These are phyloP conservation scores for Viola pubescens DNA, from an alignment of 441 rosid genomes.

Conservation along the genomic window DNA sequence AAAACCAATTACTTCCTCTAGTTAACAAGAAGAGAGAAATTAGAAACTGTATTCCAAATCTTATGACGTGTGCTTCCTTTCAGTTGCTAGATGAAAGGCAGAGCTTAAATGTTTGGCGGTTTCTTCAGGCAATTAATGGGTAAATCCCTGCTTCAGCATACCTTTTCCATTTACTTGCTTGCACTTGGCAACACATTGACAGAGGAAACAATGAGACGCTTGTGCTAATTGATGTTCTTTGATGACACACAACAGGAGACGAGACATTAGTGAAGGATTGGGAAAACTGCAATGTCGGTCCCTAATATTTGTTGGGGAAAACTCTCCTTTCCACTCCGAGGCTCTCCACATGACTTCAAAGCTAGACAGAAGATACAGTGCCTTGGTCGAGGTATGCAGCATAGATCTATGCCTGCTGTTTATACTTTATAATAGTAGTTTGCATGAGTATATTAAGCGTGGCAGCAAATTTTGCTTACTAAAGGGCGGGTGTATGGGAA, in stretches of 20 bases:
- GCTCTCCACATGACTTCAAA: conserved; percentile 90
- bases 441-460: neutral
- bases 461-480: neutral
- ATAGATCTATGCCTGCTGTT: neutral
- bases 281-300: conserved; percentile 74
- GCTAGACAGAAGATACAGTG: conserved; percentile 74
- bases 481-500: neutral
- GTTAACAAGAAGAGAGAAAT: neutral
- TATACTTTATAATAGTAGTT: conserved; percentile 1
- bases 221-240: neutral
- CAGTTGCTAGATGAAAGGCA: conserved; percentile 85
- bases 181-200: neutral
- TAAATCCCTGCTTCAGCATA: conserved; percentile 22
- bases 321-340: conserved; percentile 73
- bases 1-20: neutral
- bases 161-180: neutral
- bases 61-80: conserved; percentile 15
- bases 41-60: neutral
- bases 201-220: neutral
- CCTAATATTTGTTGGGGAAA: conserved; percentile 78
- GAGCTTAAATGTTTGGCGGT: conserved; percentile 60
- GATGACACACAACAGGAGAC: conserved; percentile 47
- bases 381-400: conserved; percentile 85
- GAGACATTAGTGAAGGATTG: conserved; percentile 62
- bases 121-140: conserved; percentile 83